Base-by-base conservation (phyloP, 768 basidiomycete genomes). In the Leccinum ochraceum region DNA sequence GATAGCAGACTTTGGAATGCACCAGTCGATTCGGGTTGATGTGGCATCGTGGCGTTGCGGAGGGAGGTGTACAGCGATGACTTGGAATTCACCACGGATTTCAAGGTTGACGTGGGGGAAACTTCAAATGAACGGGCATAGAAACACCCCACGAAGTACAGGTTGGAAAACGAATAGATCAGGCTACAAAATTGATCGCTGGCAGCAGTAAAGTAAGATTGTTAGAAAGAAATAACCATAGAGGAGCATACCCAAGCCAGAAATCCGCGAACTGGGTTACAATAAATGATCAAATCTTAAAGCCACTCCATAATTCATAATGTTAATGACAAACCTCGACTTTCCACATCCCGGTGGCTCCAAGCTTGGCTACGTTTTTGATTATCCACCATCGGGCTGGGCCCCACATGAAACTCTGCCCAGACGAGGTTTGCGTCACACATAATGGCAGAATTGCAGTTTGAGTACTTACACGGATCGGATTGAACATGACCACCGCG, bases 111-210 rank as follows among this genome's bases (percentile, higher is more conserved):
- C 4, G 48, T 1, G 20, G 54, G 28, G 28, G 49, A 26, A 37
- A 28, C 8, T 22, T 48, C 32, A n/a, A 63, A 50, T 44, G 56
- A 69, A 8, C 22, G 54, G 4, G 77, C 76, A 67, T 95, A 95
- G 5, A 86, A 80, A 65, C 95, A 98, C 2, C 75, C 85, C 56
- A 95, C 74, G 62, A 89, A 83, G 72, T 83, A 89, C 4, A 94
- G 64, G 67, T 88, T 86, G 14, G 87, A 84, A 4, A 95, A 70
- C 0, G 87, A 83, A 75, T 89, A 95, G 3, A 80, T 71, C 32
- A 97, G 77, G 64, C 89, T 92, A 75, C 89, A 90, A 67, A 90
- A 81, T 64, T 93, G 91, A 66, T 94, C 92, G 11, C 90, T 92
- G 66, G 32, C 22, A 34, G 24, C 6, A 24, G 46, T 30, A 42